Percentiles rank a stretch among this genome's conserved stretches.
phyloP scores from a whole-genome alignment of 2,329 filamentous ascomycete genomes.

The Metarhizium robertsii region DNA sequence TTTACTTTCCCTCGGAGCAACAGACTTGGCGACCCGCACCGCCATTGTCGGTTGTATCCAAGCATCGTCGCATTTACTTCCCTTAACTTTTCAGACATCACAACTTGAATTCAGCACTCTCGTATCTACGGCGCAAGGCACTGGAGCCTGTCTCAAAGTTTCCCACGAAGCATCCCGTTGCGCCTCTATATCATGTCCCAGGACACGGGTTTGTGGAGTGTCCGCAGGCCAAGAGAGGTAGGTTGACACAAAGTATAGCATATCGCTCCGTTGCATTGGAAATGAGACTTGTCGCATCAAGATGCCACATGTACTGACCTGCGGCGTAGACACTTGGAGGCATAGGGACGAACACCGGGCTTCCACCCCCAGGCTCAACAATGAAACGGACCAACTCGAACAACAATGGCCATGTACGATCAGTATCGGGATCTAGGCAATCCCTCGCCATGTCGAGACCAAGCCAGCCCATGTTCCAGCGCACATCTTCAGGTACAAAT shows the following conservation, averaged over 20 bases:
- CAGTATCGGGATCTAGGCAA: slow-evolving; percentile 73
- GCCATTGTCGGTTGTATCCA: background rate
- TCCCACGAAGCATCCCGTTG: background rate
- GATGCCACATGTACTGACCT: background rate
- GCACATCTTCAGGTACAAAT: slow-evolving; percentile 74
- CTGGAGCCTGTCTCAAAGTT: no score
- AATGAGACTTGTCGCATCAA: slow-evolving; percentile 10
- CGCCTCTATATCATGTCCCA: slow-evolving; percentile 58
- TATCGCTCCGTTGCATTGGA: background rate
- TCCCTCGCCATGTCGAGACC: slow-evolving; percentile 78
- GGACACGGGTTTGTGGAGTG: slow-evolving; percentile 80
- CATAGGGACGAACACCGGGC: slow-evolving; percentile 71
- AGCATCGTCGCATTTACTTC: background rate
- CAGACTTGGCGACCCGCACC: slow-evolving; percentile 12
- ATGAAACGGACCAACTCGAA: slow-evolving; percentile 82
- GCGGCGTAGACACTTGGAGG: slow-evolving; percentile 66
- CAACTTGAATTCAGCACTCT: background rate
- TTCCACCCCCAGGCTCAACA: slow-evolving; percentile 85
- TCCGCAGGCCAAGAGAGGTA: slow-evolving; percentile 86
- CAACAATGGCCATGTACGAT: slow-evolving; percentile 67
- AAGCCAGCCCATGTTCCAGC: slow-evolving; percentile 78
- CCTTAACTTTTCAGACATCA: slow-evolving; percentile 2
- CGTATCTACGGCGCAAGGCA: background rate
- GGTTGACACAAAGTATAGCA: slow-evolving; percentile 16
- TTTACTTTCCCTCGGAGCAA: slow-evolving; percentile 35